phyloP scores from a whole-genome alignment of 2,329 filamentous ascomycete genomes.

The Cordyceps militaris region DNA sequence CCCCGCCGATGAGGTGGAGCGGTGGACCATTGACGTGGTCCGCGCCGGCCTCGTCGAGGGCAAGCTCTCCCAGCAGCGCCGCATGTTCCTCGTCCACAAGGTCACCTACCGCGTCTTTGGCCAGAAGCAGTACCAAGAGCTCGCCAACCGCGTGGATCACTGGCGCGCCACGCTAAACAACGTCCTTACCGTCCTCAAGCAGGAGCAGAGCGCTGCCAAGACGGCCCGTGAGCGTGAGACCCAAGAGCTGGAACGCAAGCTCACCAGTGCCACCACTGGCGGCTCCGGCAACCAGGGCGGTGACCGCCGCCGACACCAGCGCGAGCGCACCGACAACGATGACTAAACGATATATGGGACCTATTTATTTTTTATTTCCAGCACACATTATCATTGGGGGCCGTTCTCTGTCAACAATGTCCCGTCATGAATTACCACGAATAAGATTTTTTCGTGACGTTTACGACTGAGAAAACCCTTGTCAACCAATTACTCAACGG shows the following conservation, averaged over 20 bases:
- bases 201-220: slow-evolving; percentile 74
- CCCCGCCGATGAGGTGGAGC: slow-evolving; percentile 77
- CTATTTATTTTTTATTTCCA: not conserved
- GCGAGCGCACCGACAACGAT: slow-evolving; percentile 48
- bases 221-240: slow-evolving; percentile 70
- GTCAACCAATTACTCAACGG: too few species aligned
- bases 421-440: too few species aligned
- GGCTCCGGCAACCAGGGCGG: slow-evolving; percentile 23
- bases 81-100: slow-evolving; percentile 91
- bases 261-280: slow-evolving; percentile 36
- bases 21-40: slow-evolving; percentile 98
- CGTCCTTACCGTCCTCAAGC: slow-evolving; percentile 70
- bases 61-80: slow-evolving; percentile 86
- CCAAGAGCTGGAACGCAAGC: slow-evolving; percentile 63
- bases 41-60: slow-evolving; percentile 92
- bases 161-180: slow-evolving; percentile 78
- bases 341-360: slow-evolving; percentile 35
- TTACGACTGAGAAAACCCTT: too few species aligned
- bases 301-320: slow-evolving; percentile 30
- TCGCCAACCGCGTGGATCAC: slow-evolving; percentile 81
- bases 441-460: too few species aligned
- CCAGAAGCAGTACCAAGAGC: slow-evolving; percentile 96
- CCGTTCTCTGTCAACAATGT: not conserved
- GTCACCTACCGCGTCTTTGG: slow-evolving; percentile 95
- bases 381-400: slow-evolving; percentile 1